Conservation (phyloP, 2,329 filamentous ascomycete genomes). For the Akanthomyces uredinophilus region DNA sequence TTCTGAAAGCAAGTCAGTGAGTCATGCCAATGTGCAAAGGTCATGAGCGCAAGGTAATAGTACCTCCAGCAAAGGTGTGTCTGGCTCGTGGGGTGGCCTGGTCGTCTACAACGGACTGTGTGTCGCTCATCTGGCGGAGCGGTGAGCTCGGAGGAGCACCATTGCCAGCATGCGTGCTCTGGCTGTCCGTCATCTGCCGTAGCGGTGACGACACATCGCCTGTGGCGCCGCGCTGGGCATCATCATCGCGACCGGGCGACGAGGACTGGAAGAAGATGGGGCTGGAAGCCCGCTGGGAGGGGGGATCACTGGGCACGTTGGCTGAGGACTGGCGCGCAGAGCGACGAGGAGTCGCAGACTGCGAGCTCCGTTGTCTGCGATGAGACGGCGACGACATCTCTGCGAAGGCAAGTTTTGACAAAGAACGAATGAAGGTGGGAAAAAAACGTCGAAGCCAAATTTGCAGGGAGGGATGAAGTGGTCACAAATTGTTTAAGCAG, state of each 20-base stretch:
- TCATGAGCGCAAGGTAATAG: conserved; percentile 19
- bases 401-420: conserved; percentile 12
- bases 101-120: conserved; percentile 44
- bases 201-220: conserved; percentile 48
- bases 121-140: conserved; percentile 53
- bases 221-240: conserved; percentile 27
- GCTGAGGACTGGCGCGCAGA: conserved; percentile 35
- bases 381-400: conserved; percentile 41
- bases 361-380: conserved; percentile 48
- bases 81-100: conserved; percentile 69
- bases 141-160: conserved; percentile 51
- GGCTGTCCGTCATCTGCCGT: conserved; percentile 52
- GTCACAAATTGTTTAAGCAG: conserved; percentile 16
- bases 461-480: conserved; percentile 17
- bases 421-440: conserved; percentile 13
- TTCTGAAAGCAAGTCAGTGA: conserved; percentile 45
- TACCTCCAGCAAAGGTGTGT: conserved; percentile 57
- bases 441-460: conserved; percentile 2
- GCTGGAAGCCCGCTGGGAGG: conserved; percentile 62
- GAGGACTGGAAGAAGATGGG: conserved; percentile 70
- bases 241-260: conserved; percentile 31
- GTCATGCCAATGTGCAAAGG: not conserved
- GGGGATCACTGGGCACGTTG: conserved; percentile 42
- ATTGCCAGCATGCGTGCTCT: conserved; percentile 40
- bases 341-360: conserved; percentile 40